Conservation (phyloP, 148 eudicot genomes). For the Arbutus unedo region DNA sequence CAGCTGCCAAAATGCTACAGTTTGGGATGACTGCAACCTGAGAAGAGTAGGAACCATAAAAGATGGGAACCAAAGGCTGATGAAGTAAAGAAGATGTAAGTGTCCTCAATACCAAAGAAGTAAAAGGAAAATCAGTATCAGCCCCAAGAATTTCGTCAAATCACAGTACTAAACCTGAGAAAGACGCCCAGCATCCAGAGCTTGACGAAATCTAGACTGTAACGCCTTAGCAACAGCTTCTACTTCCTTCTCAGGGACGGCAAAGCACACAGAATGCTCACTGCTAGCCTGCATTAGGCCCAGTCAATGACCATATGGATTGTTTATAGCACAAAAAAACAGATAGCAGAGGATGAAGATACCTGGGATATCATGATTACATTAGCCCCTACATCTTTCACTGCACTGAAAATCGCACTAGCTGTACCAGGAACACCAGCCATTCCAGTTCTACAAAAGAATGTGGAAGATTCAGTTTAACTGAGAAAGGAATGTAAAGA, state of each 20-base stretch:
- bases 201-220: conserved; percentile 77
- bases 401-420: conserved; percentile 81
- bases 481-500: conserved; percentile 9
- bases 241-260: conserved; percentile 96
- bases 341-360: conserved; percentile 10
- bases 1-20: conserved; percentile 96
- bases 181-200: conserved; percentile 91
- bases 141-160: background rate
- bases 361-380: conserved; percentile 99
- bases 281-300: conserved; percentile 80
- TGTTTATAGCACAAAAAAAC: background rate
- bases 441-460: conserved; percentile 85
- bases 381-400: conserved; percentile 96
- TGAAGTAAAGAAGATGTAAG: background rate
- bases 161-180: conserved; percentile 61
- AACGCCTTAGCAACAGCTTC: conserved; percentile 83
- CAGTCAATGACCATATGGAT: conserved; percentile 16
- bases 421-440: conserved; percentile 99
- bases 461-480: conserved; percentile 18
- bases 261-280: conserved; percentile 98
- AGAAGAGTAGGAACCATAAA: conserved; percentile 22
- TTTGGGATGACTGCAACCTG: conserved; percentile 85
- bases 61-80: background rate
- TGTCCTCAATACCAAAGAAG: background rate
- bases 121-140: background rate